Evolutionary conservation across 345 rosid species (phyloP).

Genomic region (Combretum micranthum): DNA sequence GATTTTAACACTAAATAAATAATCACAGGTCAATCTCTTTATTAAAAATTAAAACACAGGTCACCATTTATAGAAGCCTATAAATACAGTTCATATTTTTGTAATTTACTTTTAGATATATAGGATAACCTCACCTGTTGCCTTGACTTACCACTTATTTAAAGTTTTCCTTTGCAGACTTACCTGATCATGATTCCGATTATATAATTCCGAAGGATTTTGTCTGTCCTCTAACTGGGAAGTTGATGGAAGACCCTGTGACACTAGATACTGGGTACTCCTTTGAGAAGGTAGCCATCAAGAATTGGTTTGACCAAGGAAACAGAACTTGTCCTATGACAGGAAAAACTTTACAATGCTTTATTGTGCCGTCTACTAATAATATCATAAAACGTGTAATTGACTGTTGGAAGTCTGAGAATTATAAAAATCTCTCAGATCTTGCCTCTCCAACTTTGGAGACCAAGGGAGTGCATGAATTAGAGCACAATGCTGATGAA

Average conservation of each 20-base stretch:
- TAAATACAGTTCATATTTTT: too few relatives aligned
- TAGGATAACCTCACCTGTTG: too few relatives aligned
- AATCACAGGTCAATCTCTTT: too few relatives aligned
- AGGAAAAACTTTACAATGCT: conserved; percentile 35
- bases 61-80: too few relatives aligned
- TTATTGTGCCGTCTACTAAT: conserved; percentile 39
- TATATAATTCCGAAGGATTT: conserved; percentile 37
- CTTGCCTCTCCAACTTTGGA: conserved; percentile 20
- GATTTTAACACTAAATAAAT: too few relatives aligned
- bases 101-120: too few relatives aligned
- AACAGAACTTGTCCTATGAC: conserved; percentile 52
- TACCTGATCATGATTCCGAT: conserved; percentile 20
- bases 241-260: conserved; percentile 53
- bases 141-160: neutral
- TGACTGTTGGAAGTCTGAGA: conserved; percentile 37
- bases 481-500: conserved; percentile 17
- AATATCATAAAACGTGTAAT: conserved; percentile 40
- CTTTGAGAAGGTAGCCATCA: conserved; percentile 46
- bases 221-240: conserved; percentile 47
- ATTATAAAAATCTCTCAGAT: conserved; percentile 16
- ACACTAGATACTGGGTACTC: conserved; percentile 62
- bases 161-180: conserved; percentile 23
- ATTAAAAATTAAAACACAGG: too few relatives aligned
- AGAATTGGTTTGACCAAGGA: conserved; percentile 50
- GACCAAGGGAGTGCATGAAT: conserved; percentile 7